A percentile compares a stretch with the other conserved stretches of the same genome.
Evolutionary conservation across 108 stramenopile genomes (phyloP).

Genomic region (Aurantiochytrium sp.): DNA sequence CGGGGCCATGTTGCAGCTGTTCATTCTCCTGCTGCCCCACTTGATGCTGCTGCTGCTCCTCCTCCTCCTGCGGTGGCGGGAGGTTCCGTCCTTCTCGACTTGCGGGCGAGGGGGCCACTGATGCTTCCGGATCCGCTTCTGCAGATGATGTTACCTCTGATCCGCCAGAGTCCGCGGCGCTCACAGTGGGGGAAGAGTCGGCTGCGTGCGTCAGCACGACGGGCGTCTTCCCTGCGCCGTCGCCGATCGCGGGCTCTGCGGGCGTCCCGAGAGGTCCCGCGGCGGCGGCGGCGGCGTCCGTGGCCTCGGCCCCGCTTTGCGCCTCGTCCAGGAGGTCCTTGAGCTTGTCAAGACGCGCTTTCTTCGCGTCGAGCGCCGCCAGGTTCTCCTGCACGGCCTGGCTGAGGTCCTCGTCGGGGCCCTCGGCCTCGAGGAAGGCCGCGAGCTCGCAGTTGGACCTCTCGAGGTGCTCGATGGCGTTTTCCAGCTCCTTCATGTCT

Average conservation of each 20-base stretch:
- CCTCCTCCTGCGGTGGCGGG: too few relatives aligned
- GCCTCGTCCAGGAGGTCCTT: background rate
- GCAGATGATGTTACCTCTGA: background rate
- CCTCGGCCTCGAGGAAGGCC: background rate
- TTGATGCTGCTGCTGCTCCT: too few relatives aligned
- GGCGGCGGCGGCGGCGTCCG: background rate
- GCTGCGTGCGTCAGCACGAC: background rate
- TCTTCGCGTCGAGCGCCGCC: background rate
- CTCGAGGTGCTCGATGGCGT: conserved; percentile 7
- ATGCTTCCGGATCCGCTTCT: too few relatives aligned
- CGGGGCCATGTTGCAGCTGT: too few relatives aligned
- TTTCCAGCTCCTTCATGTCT: conserved; percentile 15
- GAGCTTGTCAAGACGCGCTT: background rate
- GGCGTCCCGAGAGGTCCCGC: background rate
- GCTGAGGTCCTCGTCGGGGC: background rate
- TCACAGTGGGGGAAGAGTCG: background rate
- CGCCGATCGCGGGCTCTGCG: background rate
- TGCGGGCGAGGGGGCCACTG: too few relatives aligned
- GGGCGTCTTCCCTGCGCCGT: background rate
- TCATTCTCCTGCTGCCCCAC: too few relatives aligned
- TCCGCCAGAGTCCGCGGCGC: background rate
- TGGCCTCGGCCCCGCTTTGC: background rate
- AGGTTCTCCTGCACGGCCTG: background rate
- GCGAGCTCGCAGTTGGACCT: background rate
- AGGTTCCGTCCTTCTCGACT: too few relatives aligned